Base-by-base conservation (phyloP, 2,329 filamentous ascomycete species). In the Xylaria sp. region DNA sequence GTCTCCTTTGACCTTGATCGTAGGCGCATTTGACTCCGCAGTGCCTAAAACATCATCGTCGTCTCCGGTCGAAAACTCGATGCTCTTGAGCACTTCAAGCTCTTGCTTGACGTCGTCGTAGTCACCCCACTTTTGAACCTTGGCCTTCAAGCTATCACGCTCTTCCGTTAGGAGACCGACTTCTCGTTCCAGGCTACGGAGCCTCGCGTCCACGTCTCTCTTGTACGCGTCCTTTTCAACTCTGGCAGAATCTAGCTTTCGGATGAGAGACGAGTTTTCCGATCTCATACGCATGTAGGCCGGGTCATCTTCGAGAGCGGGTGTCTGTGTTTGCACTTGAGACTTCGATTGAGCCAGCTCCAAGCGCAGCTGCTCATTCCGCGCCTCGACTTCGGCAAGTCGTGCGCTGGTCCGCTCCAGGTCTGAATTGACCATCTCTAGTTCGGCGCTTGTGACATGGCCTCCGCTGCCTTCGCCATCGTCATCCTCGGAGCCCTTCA, bases 41-140 rank as follows among this genome's bases (percentile, higher is more conserved):
- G 77, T 76, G 13, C 78, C 79, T 35, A 75, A 70, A 7, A 80
- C 77, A 1, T 89, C 86, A 52, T 92, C 90, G 61, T 95, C 92
- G 63, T 93, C 90, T 6, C 91, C 92, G 0, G 91, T 93, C 1
- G 93, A 90, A 69, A 99, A 96, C 72, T 99, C 94, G 68, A 99
- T 97, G 66, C 93, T 96, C 83, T 96, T 96, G 62, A 99, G 83
- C 62, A 97, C 92, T 69, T 97, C 93, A 2, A 99, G 81, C 74
- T 99, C 95, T 65, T 95, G 90, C 76, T 94, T 97, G 52, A 99
- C 85, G 60, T 97, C 93, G 39, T 97, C 92, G 72, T 99, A 99
- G 73, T 99, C 94, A 66, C 85, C 85, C 86, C 91, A 95, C 72
- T 90, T 95, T 64, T 91, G 86, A 2, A 97, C 83, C 76, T 94